A percentile compares a stretch with the other conserved stretches of the same genome.
These are phyloP conservation scores for Recurvomyces mirabilis DNA, from an alignment of 495 filamentous ascomycete species.

Conservation along the genomic window DNA sequence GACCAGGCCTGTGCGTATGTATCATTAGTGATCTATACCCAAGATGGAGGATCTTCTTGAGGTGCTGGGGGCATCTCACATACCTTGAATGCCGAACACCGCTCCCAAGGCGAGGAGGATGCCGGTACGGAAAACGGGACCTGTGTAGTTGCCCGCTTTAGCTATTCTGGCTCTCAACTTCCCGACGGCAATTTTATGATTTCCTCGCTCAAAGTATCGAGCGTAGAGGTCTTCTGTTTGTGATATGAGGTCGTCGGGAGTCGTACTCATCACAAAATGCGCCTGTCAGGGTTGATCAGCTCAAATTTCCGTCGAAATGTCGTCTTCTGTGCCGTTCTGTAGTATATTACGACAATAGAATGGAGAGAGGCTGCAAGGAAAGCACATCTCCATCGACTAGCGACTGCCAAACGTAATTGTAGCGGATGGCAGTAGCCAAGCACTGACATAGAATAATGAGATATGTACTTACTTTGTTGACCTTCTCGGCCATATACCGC, in stretches of 20 bases:
- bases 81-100: slow-evolving; percentile 39
- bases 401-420: too few relatives aligned
- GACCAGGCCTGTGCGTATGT: slow-evolving; percentile 61
- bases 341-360: too few relatives aligned
- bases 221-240: slow-evolving; percentile 83
- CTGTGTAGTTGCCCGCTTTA: slow-evolving; percentile 57
- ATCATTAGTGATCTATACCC: too few relatives aligned
- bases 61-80: slow-evolving; percentile 50
- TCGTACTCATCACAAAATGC: slow-evolving; percentile 78
- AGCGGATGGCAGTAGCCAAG: too few relatives aligned
- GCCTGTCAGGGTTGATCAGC: too few relatives aligned
- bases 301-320: too few relatives aligned
- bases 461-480: too few relatives aligned
- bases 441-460: too few relatives aligned
- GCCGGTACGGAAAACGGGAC: slow-evolving; percentile 66
- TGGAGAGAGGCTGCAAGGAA: too few relatives aligned
- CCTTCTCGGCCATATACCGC: slow-evolving; percentile 83
- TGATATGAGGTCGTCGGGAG: slow-evolving; percentile 63
- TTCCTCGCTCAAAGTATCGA: slow-evolving; percentile 80
- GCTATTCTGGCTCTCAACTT: slow-evolving; percentile 64
- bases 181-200: slow-evolving; percentile 76
- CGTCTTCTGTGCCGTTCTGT: too few relatives aligned
- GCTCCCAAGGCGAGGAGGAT: slow-evolving; percentile 62
- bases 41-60: slow-evolving; percentile 1
- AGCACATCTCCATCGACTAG: too few relatives aligned